Evolutionary conservation across 345 rosid genomes (phyloP).

Genomic region (Nephelium lappaceum): DNA sequence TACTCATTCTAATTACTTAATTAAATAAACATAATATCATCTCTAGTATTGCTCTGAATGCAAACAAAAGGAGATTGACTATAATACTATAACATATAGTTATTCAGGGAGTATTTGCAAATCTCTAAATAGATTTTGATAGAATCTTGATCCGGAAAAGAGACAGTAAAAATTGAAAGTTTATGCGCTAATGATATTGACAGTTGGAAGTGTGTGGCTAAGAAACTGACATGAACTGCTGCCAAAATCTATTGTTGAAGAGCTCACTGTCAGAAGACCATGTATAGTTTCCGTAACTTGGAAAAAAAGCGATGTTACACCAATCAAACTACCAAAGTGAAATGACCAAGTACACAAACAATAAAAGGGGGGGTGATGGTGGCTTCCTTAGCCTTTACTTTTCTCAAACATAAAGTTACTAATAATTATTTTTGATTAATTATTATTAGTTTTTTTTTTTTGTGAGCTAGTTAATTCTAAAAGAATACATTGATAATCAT

Average conservation of each 20-base stretch:
- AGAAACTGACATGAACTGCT: background rate
- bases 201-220: background rate
- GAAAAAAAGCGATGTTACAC: slow-evolving; percentile 43
- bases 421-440: slow-evolving; percentile 2
- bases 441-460: too few species aligned
- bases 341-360: slow-evolving; percentile 19
- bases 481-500: slow-evolving; percentile 1
- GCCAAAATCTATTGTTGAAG: too few species aligned
- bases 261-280: background rate
- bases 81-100: too few species aligned
- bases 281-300: slow-evolving; percentile 41
- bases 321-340: slow-evolving; percentile 33
- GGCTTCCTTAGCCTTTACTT: slow-evolving; percentile 49
- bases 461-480: background rate
- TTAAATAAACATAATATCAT: too few species aligned
- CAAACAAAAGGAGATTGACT: background rate
- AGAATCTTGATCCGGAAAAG: background rate
- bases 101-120: too few species aligned
- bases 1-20: background rate
- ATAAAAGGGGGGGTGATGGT: background rate
- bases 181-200: background rate
- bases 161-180: background rate
- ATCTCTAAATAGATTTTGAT: too few species aligned
- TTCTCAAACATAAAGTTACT: slow-evolving; percentile 50
- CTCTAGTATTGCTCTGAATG: background rate